Conservation (phyloP, 2,329 filamentous ascomycete genomes). For the Ophiostoma himal-ulmi region DNA sequence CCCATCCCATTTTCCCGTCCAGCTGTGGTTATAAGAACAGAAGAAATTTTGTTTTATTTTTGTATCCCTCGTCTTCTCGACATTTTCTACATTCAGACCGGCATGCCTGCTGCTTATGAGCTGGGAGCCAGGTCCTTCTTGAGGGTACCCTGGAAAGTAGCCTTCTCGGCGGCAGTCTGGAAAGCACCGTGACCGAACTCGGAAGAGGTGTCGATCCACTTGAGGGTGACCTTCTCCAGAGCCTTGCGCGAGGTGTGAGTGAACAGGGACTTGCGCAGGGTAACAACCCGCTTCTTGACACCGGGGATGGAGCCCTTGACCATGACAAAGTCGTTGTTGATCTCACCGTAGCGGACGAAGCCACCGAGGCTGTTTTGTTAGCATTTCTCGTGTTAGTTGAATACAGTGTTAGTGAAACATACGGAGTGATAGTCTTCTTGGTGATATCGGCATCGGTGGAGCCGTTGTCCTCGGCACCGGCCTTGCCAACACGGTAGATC, state of each 20-base stretch:
- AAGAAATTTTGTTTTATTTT: constrained; percentile 24
- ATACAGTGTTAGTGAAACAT: constrained; percentile 46
- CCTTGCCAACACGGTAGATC: constrained; percentile 98
- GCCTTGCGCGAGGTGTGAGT: constrained; percentile 90
- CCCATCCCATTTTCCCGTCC: constrained; percentile 19
- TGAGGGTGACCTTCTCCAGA: constrained; percentile 98
- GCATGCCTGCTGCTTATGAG: constrained; percentile 33
- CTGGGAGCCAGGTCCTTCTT: constrained; percentile 80
- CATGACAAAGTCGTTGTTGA: constrained; percentile 98
- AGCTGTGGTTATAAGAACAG: constrained; percentile 35
- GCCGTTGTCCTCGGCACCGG: constrained; percentile 80
- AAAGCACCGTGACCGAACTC: constrained; percentile 99
- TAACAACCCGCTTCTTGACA: constrained; percentile 99
- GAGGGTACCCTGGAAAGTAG: constrained; percentile 93
- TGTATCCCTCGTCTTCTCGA: constrained; percentile 15
- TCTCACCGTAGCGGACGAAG: constrained; percentile 97
- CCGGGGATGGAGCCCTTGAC: constrained; percentile 96
- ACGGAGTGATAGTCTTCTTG: constrained; percentile 99
- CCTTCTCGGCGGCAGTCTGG: constrained; percentile 98
- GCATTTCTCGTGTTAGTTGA: not conserved
- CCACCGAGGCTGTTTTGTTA: constrained; percentile 71
- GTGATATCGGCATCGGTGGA: constrained; percentile 93
- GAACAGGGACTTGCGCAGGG: constrained; percentile 98
- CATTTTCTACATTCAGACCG: constrained; percentile 17
- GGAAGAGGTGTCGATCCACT: constrained; percentile 99